Conservation (phyloP, 371 early-diverging fungal species). For the Mortierella sp. region DNA sequence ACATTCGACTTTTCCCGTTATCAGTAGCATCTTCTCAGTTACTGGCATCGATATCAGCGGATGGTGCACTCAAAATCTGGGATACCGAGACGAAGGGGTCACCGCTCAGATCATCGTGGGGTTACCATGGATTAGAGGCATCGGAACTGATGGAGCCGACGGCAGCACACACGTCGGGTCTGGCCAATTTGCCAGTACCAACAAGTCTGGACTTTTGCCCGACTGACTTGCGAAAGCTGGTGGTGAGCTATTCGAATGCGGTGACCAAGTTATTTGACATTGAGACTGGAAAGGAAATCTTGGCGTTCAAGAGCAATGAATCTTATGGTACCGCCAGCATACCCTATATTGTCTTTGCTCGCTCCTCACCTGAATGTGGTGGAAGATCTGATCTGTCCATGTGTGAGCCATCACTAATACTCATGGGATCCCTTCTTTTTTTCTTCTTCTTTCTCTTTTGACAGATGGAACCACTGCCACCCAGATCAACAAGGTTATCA, state of each 20-base stretch:
- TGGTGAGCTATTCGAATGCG: conserved; percentile 76
- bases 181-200: conserved; percentile 58
- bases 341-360: no score
- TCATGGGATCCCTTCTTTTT: no score
- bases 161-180: conserved; percentile 38
- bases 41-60: conserved; percentile 83
- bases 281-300: conserved; percentile 75
- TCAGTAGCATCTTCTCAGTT: conserved; percentile 51
- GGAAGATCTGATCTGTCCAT: no score
- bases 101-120: conserved; percentile 63
- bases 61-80: conserved; percentile 88
- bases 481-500: conserved; percentile 80
- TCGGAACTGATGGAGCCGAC: conserved; percentile 31
- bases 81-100: conserved; percentile 65
- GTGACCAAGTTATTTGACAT: conserved; percentile 77
- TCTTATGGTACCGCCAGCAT: conserved; percentile 62
- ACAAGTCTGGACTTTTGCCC: conserved; percentile 77
- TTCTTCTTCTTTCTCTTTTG: background rate
- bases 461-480: conserved; percentile 72
- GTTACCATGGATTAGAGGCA: conserved; percentile 57
- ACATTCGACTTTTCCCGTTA: conserved; percentile 75
- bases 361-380: no score
- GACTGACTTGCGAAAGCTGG: conserved; percentile 66
- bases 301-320: conserved; percentile 67
- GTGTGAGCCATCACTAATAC: no score